A percentile compares a stretch with the other conserved stretches of the same genome.
Conservation (phyloP, 2,329 filamentous ascomycete genomes). For the Hymenoscyphus albidus region DNA sequence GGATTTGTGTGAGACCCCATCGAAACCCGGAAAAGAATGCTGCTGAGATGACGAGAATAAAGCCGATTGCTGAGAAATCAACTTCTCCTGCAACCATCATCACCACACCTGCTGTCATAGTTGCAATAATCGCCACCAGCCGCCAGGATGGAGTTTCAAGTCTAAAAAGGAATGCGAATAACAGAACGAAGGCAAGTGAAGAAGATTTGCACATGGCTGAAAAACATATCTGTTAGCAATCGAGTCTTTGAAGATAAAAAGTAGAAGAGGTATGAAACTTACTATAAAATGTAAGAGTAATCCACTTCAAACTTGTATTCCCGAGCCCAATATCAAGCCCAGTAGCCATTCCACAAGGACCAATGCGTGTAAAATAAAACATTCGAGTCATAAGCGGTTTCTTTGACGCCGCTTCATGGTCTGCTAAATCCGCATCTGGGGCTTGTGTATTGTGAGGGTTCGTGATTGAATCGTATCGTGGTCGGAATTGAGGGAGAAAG, state of each 20-base stretch:
- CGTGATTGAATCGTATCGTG: conserved; percentile 44
- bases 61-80: conserved; percentile 81
- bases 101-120: conserved; percentile 89
- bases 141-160: conserved; percentile 84
- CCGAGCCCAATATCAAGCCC: conserved; percentile 94
- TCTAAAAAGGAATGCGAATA: conserved; percentile 92
- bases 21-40: conserved; percentile 95
- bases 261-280: conserved; percentile 35
- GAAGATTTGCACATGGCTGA: conserved; percentile 97
- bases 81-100: conserved; percentile 99
- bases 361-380: conserved; percentile 90
- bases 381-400: conserved; percentile 72
- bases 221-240: conserved; percentile 15
- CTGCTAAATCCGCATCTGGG: conserved; percentile 29
- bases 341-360: conserved; percentile 87
- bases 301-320: conserved; percentile 94
- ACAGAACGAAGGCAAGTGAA: conserved; percentile 86
- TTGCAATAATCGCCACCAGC: conserved; percentile 79
- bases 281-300: conserved; percentile 95
- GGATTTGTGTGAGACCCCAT: conserved; percentile 97
- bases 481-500: conserved; percentile 77
- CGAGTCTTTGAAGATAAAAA: not conserved
- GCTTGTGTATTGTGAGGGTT: conserved; percentile 33
- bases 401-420: conserved; percentile 32
- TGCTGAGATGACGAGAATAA: conserved; percentile 86